phyloP scores from a whole-genome alignment of 768 basidiomycete species.

The Hericium coralloides region DNA sequence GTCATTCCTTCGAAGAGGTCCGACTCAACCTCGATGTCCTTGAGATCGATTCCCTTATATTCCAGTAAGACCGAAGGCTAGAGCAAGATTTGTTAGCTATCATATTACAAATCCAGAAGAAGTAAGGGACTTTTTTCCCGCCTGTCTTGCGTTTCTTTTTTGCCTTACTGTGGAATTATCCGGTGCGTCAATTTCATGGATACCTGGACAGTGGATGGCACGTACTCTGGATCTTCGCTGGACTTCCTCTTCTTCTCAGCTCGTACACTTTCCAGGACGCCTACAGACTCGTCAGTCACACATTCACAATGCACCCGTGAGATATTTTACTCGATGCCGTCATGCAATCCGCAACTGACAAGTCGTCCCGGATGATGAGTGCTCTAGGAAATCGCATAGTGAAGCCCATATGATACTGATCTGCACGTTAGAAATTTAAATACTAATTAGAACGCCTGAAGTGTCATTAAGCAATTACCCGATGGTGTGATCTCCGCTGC shows the following conservation, averaged over 20 bases:
- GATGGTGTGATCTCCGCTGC: conserved; percentile 82
- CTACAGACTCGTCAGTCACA: conserved; percentile 23
- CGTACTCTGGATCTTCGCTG: conserved; percentile 49
- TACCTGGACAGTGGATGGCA: background rate
- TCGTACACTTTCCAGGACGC: conserved; percentile 49
- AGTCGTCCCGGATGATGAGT: conserved; percentile 69
- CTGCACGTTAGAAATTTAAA: conserved; percentile 26
- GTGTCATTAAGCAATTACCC: conserved; percentile 33
- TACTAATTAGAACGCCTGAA: background rate
- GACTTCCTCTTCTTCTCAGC: conserved; percentile 68
- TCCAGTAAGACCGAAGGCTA: conserved; percentile 56
- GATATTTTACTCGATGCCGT: conserved; percentile 45
- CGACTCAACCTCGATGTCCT: conserved; percentile 48
- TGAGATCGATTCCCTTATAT: conserved; percentile 56
- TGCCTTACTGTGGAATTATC: conserved; percentile 20
- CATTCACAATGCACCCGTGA: background rate
- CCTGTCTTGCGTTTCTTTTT: conserved; percentile 55
- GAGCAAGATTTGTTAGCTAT: background rate
- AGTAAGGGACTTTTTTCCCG: conserved; percentile 36
- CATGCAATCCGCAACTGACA: conserved; percentile 64
- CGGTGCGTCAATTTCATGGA: background rate
- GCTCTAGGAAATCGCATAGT: conserved; percentile 96
- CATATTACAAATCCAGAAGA: background rate
- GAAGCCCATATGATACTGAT: conserved; percentile 75
- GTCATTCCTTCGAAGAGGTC: conserved; percentile 65